Percentiles rank a stretch among this genome's conserved stretches.
phyloP scores from a whole-genome alignment of 306 rosid species.

The Malus asiatica region DNA sequence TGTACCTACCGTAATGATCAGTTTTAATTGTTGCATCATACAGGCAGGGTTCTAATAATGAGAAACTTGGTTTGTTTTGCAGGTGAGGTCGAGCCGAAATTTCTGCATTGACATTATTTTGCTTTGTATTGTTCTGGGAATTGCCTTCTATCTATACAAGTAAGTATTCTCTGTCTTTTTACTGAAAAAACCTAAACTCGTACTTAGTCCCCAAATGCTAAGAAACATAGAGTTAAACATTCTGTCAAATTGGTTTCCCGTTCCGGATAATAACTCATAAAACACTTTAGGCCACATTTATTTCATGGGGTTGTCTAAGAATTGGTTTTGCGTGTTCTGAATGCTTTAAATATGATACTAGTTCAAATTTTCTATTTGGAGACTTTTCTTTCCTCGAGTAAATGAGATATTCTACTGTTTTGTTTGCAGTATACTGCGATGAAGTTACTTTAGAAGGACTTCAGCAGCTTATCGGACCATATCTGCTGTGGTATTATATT shows the following conservation, averaged over 20 bases:
- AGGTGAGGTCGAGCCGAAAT: conserved; percentile 86
- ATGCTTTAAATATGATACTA: neutral
- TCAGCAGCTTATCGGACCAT: conserved; percentile 8
- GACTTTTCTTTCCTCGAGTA: neutral
- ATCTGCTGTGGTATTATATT: conserved; percentile 16
- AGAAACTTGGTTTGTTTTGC: conserved; percentile 22
- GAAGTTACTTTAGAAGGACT: conserved; percentile 23
- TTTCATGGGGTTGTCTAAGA: neutral
- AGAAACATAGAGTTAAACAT: neutral
- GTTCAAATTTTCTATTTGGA: neutral
- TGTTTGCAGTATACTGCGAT: conserved; percentile 47
- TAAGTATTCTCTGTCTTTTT: conserved; percentile 21
- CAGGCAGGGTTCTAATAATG: conserved; percentile 3
- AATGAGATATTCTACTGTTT: neutral
- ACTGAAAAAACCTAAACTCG: neutral
- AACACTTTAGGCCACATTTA: neutral
- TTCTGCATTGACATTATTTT: conserved; percentile 80
- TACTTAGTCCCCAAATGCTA: neutral
- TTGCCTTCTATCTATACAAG: conserved; percentile 63
- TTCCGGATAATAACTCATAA: neutral
- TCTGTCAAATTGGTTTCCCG: neutral
- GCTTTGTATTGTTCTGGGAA: conserved; percentile 72
- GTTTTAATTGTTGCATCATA: neutral
- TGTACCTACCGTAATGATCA: neutral
- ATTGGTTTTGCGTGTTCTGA: neutral